A percentile compares a stretch with the other conserved stretches of the same genome.
phyloP scores from a whole-genome alignment of 2,329 filamentous ascomycete genomes.

The Epichloe amarillans region DNA sequence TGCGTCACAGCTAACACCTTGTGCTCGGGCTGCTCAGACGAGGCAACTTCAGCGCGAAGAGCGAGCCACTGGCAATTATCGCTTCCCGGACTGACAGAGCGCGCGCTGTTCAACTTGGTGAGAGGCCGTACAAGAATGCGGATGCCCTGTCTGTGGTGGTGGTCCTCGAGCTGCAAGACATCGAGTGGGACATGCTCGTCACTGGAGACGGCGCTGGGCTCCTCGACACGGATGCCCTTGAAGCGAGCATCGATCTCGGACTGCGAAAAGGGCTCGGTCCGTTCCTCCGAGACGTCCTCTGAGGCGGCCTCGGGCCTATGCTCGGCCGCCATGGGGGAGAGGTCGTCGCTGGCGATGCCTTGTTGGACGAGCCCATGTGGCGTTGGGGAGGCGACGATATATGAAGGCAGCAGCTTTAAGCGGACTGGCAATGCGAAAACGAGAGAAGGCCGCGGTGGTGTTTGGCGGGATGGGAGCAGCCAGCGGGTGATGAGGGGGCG shows the following conservation, averaged over 20 bases:
- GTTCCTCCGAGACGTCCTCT: slow-evolving; percentile 32
- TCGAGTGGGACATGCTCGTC: slow-evolving; percentile 39
- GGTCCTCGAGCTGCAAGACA: slow-evolving; percentile 35
- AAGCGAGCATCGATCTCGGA: slow-evolving; percentile 40
- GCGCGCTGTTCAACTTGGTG: slow-evolving; percentile 34
- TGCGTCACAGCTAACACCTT: slow-evolving; percentile 47
- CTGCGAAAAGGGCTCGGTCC: slow-evolving; percentile 45
- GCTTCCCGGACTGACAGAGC: slow-evolving; percentile 41
- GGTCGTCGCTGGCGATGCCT: slow-evolving; percentile 4
- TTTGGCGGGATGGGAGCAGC: background rate
- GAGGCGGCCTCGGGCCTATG: slow-evolving; percentile 24
- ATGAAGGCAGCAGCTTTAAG: slow-evolving; percentile 3
- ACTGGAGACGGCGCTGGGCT: slow-evolving; percentile 23
- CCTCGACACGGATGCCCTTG: slow-evolving; percentile 31
- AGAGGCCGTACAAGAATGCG: slow-evolving; percentile 44
- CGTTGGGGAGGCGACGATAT: slow-evolving; percentile 1
- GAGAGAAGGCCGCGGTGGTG: background rate
- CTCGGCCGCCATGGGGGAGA: slow-evolving; percentile 29
- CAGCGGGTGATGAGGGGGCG: background rate
- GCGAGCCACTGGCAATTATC: slow-evolving; percentile 45
- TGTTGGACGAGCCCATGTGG: slow-evolving; percentile 1
- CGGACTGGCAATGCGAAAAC: background rate
- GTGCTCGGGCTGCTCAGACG: slow-evolving; percentile 38
- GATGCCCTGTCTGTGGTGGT: slow-evolving; percentile 41
- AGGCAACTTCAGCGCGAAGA: slow-evolving; percentile 39